These are phyloP conservation scores for Phytophthora citrophthora DNA, from an alignment of 352 stramenopile genomes.

Conservation along the genomic window DNA sequence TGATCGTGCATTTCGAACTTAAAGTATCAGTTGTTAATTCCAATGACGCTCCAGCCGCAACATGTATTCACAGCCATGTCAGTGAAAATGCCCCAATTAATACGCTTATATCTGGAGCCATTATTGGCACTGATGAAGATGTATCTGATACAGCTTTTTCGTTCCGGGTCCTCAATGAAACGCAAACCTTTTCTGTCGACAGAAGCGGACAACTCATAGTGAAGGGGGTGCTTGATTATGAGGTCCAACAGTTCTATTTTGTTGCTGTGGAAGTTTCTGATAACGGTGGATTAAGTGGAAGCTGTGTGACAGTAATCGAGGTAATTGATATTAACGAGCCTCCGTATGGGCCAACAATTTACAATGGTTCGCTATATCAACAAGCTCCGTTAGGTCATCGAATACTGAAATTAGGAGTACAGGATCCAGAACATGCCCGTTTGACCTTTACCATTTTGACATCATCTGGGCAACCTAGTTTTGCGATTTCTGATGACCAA, in stretches of 20 bases:
- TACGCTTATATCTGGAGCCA: constrained; percentile 8
- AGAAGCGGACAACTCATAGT: constrained; percentile 36
- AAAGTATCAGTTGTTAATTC: constrained; percentile 14
- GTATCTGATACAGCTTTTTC: constrained; percentile 18
- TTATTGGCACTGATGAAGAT: constrained; percentile 30
- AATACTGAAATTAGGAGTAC: constrained; percentile 26
- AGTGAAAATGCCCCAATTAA: constrained; percentile 27
- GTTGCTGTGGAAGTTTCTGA: constrained; percentile 44
- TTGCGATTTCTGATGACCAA: constrained; percentile 24
- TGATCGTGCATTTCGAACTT: constrained; percentile 13
- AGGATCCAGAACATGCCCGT: constrained; percentile 21
- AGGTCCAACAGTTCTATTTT: constrained; percentile 33
- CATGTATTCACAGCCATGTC: constrained; percentile 17
- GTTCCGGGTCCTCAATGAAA: constrained; percentile 27
- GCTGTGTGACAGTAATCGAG: constrained; percentile 42
- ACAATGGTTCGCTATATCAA: constrained; percentile 43
- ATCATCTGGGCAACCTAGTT: constrained; percentile 1
- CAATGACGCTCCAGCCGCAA: constrained; percentile 30
- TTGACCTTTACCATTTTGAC: constrained; percentile 19
- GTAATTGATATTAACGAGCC: constrained; percentile 51
- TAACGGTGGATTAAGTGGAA: constrained; percentile 34
- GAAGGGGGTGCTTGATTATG: constrained; percentile 44
- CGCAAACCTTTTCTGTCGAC: constrained; percentile 41
- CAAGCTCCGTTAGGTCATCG: constrained; percentile 8
- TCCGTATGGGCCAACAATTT: constrained; percentile 33